Evolutionary conservation across 2,329 filamentous ascomycete species (phyloP).

Genomic region (Exophiala dermatitidis): DNA sequence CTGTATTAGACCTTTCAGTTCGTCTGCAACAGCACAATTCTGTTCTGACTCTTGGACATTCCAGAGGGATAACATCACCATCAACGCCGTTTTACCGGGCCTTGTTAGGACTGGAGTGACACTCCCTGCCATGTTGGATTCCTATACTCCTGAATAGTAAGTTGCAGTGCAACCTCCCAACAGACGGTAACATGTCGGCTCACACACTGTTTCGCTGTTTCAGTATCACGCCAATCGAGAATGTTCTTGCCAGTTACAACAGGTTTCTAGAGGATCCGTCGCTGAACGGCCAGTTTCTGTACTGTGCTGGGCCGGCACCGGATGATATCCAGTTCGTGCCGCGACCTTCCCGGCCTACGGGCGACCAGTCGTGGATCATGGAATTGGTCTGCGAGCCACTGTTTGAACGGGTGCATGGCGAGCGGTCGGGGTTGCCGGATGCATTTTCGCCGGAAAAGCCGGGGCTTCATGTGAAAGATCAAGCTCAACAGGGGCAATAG

Average conservation of each 20-base stretch:
- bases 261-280: background rate
- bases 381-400: background rate
- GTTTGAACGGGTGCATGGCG: background rate
- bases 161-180: background rate
- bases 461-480: background rate
- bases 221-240: background rate
- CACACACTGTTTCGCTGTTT: background rate
- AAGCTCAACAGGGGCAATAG: no score
- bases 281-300: background rate
- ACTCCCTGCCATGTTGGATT: slow-evolving; percentile 39
- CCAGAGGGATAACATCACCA: slow-evolving; percentile 42
- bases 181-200: background rate
- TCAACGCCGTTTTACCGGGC: slow-evolving; percentile 46
- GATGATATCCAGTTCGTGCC: background rate
- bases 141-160: slow-evolving; percentile 15
- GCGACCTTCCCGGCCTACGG: background rate
- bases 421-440: background rate
- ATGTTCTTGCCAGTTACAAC: background rate
- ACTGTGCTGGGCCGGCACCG: background rate
- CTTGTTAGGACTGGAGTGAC: slow-evolving; percentile 43
- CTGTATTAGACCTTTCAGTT: background rate
- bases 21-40: no score
- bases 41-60: background rate
- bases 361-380: background rate
- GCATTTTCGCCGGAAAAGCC: background rate